phyloP scores from a whole-genome alignment of 2,329 filamentous ascomycete genomes.

The Aureobasidium musti region DNA sequence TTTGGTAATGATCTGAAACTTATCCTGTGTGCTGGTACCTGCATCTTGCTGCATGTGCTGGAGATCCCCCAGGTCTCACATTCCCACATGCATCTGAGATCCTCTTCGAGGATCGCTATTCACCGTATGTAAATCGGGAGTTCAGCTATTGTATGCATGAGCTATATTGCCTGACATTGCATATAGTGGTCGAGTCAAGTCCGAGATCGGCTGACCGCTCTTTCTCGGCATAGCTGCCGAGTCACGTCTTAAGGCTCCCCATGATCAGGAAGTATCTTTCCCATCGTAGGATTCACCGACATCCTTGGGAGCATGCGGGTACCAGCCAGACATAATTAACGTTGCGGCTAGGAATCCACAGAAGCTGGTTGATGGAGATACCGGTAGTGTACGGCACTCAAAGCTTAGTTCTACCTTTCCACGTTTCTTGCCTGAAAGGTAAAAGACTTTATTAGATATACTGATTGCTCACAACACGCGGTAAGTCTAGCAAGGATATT shows the following conservation, averaged over 20 bases:
- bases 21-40: background rate
- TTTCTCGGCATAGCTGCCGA: background rate
- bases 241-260: background rate
- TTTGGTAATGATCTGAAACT: too few species aligned
- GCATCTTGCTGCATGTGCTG: background rate
- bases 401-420: background rate
- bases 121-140: background rate
- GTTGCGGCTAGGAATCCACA: background rate
- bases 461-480: too few species aligned
- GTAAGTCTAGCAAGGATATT: too few species aligned
- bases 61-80: background rate
- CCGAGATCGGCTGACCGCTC: background rate
- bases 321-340: background rate
- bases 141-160: too few species aligned
- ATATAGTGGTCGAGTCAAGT: background rate
- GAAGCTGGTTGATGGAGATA: background rate
- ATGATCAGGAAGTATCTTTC: background rate
- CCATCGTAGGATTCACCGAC: background rate
- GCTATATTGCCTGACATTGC: background rate
- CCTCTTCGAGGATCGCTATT: background rate
- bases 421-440: background rate
- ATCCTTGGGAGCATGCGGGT: background rate
- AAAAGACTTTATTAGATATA: too few species aligned
- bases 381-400: too few species aligned
- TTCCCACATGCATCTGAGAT: background rate